Percentiles rank a stretch among this genome's conserved stretches.
Conservation (phyloP, 2,329 filamentous ascomycete genomes). For the Fusarium tuaranense region DNA sequence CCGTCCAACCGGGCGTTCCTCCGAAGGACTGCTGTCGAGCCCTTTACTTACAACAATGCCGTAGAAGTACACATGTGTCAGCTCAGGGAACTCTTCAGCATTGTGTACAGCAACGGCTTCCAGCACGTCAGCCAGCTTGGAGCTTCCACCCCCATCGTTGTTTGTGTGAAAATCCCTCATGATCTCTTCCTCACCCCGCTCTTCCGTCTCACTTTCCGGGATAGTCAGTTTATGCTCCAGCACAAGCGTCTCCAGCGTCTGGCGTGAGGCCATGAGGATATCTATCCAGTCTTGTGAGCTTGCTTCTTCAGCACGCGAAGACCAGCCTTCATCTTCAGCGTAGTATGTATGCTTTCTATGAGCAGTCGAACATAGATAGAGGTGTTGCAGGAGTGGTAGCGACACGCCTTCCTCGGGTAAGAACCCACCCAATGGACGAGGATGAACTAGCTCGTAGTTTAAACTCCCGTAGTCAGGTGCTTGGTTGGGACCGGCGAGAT, state of each 20-base stretch:
- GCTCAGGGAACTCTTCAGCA: accelerated
- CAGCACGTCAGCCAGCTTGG: background rate
- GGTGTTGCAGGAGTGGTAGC: background rate
- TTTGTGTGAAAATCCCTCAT: background rate
- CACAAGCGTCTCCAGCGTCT: background rate
- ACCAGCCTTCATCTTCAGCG: background rate
- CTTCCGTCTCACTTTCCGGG: background rate
- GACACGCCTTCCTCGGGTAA: background rate
- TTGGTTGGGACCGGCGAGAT: background rate
- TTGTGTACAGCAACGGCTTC: background rate
- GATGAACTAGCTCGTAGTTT: background rate
- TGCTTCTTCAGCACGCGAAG: background rate
- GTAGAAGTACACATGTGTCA: slow-evolving; percentile 15
- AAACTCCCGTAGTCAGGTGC: background rate
- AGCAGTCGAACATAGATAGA: background rate
- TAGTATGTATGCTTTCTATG: background rate
- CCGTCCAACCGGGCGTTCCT: accelerated
- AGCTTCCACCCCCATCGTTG: background rate
- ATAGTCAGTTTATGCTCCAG: background rate
- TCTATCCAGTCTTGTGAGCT: background rate
- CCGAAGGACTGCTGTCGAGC: accelerated
- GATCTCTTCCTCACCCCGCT: background rate
- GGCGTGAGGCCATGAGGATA: background rate
- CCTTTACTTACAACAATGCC: background rate
- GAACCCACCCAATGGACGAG: background rate